A percentile compares a stretch with the other conserved stretches of the same genome.
phyloP scores from a whole-genome alignment of 371 early-diverging fungal genomes.

The Mortierella sp. region DNA sequence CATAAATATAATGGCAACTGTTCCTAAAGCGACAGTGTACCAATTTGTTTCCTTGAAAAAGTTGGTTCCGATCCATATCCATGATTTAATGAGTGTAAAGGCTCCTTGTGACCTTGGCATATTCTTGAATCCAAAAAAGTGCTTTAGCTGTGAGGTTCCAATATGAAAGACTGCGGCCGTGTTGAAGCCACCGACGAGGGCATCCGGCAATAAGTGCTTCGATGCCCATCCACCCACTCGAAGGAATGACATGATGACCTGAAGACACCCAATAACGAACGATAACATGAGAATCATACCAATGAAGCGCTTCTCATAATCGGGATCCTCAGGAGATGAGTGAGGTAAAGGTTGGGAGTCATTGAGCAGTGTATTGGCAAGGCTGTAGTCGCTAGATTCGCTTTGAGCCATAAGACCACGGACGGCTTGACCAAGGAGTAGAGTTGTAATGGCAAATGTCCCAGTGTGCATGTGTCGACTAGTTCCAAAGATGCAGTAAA shows the following conservation, averaged over 20 bases:
- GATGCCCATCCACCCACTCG: conserved; percentile 56
- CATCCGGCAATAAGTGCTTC: conserved; percentile 59
- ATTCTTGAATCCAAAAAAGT: conserved; percentile 59
- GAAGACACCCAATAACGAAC: conserved; percentile 54
- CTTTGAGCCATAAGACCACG: conserved; percentile 40
- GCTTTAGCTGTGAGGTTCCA: conserved; percentile 62
- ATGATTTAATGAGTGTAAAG: conserved; percentile 54
- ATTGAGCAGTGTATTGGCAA: conserved; percentile 27
- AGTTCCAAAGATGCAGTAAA: conserved; percentile 63
- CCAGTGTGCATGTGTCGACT: conserved; percentile 61
- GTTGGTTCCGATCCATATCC: conserved; percentile 46
- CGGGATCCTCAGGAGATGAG: conserved; percentile 14
- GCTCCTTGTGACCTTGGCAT: conserved; percentile 46
- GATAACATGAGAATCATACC: conserved; percentile 57
- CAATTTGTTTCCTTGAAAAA: conserved; percentile 42
- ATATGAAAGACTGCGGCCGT: conserved; percentile 62
- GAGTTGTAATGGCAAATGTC: conserved; percentile 63
- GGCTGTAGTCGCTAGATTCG: conserved; percentile 11
- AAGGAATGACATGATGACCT: conserved; percentile 38
- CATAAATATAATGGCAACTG: conserved; percentile 50
- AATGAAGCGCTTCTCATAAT: conserved; percentile 39
- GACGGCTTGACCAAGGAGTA: conserved; percentile 61
- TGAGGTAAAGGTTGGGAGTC: neutral
- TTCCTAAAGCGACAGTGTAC: conserved; percentile 49
- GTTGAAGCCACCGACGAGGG: conserved; percentile 63